Evolutionary conservation across 1,284 basidiomycete species (phyloP).

Genomic region (Limonomyces culmigenus): DNA sequence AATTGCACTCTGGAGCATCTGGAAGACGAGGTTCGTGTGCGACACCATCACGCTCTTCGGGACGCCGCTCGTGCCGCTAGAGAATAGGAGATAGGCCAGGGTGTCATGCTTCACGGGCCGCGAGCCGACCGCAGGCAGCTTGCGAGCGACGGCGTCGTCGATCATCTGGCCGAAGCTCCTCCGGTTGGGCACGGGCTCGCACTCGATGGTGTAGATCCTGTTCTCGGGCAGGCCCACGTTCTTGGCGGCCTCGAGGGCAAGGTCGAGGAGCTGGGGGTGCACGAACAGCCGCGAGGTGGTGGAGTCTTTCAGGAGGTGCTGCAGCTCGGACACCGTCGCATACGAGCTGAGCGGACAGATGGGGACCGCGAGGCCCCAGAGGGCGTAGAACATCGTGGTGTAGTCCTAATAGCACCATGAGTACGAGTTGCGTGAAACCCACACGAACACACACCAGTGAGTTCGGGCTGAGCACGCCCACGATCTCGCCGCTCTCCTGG

Average conservation of each 20-base stretch:
- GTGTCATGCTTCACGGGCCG: conserved; percentile 35
- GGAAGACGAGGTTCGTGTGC: conserved; percentile 44
- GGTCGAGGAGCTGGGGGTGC: conserved; percentile 29
- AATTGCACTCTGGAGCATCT: conserved; percentile 25
- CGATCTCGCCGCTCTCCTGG: conserved; percentile 28
- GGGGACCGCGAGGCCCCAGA: conserved; percentile 38
- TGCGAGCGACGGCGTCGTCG: conserved; percentile 17
- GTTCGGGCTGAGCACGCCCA: conserved; percentile 56
- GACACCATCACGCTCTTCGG: conserved; percentile 70
- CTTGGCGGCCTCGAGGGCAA: conserved; percentile 30
- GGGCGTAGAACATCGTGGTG: conserved; percentile 35
- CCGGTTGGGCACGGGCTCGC: conserved; percentile 19
- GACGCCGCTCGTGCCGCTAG: conserved; percentile 60
- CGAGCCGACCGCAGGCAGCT: conserved; percentile 22
- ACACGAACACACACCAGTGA: conserved; percentile 28
- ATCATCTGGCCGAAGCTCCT: conserved; percentile 30
- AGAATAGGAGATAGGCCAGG: conserved; percentile 56
- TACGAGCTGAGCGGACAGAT: conserved; percentile 47
- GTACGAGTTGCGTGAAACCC: no score
- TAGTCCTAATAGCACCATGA: conserved; percentile 32
- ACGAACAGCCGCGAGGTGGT: conserved; percentile 45
- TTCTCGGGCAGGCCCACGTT: conserved; percentile 31
- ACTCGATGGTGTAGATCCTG: conserved; percentile 34
- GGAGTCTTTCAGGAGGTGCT: conserved; percentile 34
- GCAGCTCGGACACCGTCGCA: conserved; percentile 49